Evolutionary conservation across 768 basidiomycete species (phyloP).

Genomic region (Serendipita sp.): DNA sequence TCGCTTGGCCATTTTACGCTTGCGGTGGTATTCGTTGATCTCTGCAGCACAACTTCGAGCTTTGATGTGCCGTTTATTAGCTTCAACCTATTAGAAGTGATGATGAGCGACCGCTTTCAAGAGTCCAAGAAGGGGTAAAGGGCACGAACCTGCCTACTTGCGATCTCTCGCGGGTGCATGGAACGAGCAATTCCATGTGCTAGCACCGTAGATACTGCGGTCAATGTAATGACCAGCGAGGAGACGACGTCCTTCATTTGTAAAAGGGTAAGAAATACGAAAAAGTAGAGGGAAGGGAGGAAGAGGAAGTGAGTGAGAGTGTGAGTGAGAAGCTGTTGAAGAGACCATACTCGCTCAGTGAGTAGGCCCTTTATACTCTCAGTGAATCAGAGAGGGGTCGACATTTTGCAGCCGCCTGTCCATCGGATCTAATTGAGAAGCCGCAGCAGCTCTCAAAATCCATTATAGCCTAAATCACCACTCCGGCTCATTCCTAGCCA

Average conservation of each 20-base stretch:
- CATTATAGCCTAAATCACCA: too few species aligned
- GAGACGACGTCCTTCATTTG: not conserved
- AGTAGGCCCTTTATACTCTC: too few species aligned
- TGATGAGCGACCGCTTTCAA: not conserved
- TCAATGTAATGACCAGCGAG: not conserved
- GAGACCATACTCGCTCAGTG: too few species aligned
- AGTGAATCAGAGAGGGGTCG: too few species aligned
- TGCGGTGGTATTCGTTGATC: not conserved
- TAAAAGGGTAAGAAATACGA: not conserved
- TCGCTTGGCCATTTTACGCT: not conserved
- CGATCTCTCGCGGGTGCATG: constrained; percentile 3
- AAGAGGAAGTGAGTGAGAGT: too few species aligned
- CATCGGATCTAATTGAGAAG: too few species aligned
- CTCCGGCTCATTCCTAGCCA: too few species aligned
- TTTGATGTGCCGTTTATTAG: not conserved
- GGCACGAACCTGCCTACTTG: not conserved
- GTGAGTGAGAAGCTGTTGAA: too few species aligned
- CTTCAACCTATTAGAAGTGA: not conserved
- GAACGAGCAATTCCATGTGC: not conserved
- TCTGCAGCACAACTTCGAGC: not conserved
- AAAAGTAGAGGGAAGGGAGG: not conserved
- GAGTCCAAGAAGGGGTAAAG: not conserved
- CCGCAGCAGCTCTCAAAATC: too few species aligned
- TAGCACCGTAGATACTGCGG: not conserved
- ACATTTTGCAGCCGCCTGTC: too few species aligned